These are phyloP conservation scores for Babesia bovis DNA, from an alignment of 169 alveolate species.

Conservation along the genomic window DNA sequence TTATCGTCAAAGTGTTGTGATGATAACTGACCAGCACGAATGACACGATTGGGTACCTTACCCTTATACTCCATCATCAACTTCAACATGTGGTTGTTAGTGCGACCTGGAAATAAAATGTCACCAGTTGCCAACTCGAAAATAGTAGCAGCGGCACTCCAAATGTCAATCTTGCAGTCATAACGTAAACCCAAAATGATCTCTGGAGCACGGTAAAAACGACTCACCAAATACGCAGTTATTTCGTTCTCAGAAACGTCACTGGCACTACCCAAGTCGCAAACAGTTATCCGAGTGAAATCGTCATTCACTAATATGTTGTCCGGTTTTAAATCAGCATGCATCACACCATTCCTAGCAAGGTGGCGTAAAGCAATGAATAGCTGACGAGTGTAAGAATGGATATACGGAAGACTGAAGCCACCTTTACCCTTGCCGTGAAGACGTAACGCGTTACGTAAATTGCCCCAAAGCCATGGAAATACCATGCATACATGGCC, in stretches of 20 bases:
- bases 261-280: conserved; percentile 96
- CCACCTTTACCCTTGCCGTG: conserved; percentile 82
- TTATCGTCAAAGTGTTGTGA: conserved; percentile 84
- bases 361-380: conserved; percentile 83
- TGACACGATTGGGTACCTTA: conserved; percentile 88
- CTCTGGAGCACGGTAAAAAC: conserved; percentile 99
- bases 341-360: conserved; percentile 79
- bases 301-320: conserved; percentile 90
- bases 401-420: conserved; percentile 77
- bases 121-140: conserved; percentile 97
- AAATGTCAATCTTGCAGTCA: conserved; percentile 90
- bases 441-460: conserved; percentile 81
- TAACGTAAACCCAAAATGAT: conserved; percentile 91
- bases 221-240: conserved; percentile 91
- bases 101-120: conserved; percentile 93
- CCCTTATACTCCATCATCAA: conserved; percentile 93
- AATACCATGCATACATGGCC: conserved; percentile 89
- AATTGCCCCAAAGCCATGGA: conserved; percentile 89
- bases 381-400: conserved; percentile 81
- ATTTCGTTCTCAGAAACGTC: conserved; percentile 86
- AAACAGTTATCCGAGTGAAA: conserved; percentile 85
- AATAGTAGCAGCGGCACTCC: conserved; percentile 95
- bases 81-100: conserved; percentile 95
- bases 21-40: conserved; percentile 85
- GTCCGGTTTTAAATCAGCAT: conserved; percentile 92